These are phyloP conservation scores for Mycena kentingensis DNA, from an alignment of 768 basidiomycete species.

Conservation along the genomic window DNA sequence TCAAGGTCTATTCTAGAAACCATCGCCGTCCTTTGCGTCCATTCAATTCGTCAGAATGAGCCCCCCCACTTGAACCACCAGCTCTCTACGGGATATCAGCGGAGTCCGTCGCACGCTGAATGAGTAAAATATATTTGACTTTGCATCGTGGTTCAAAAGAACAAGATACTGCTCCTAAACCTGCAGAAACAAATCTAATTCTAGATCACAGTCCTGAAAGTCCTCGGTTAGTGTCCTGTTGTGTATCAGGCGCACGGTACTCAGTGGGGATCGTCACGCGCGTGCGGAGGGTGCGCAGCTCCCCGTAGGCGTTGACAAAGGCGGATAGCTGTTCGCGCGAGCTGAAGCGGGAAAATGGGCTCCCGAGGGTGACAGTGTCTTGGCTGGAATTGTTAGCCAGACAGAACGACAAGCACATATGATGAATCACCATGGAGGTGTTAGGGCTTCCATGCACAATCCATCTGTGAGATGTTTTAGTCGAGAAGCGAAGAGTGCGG, in stretches of 20 bases:
- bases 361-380: slow-evolving; percentile 40
- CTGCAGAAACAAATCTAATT: slow-evolving; percentile 1
- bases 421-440: slow-evolving; percentile 41
- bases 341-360: slow-evolving; percentile 48
- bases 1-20: too few relatives aligned
- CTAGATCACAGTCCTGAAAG: slow-evolving; percentile 8
- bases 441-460: slow-evolving; percentile 47
- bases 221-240: slow-evolving; percentile 1
- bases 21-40: too few relatives aligned
- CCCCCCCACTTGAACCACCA: neutral
- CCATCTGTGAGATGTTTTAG: slow-evolving; percentile 28
- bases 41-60: too few relatives aligned
- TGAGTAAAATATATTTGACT: neutral
- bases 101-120: neutral
- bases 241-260: slow-evolving; percentile 7
- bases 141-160: neutral
- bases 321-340: slow-evolving; percentile 39
- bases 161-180: slow-evolving; percentile 14
- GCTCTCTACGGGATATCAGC: neutral
- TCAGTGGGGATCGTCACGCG: slow-evolving; percentile 5
- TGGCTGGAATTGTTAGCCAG: too few relatives aligned
- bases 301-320: slow-evolving; percentile 50
- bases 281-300: slow-evolving; percentile 44
- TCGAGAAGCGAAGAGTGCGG: neutral
- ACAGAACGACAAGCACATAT: neutral